Evolutionary conservation across 2,329 filamentous ascomycete genomes (phyloP), one percentile per base, ranked within the genome.

Genomic region (Fusarium phyllophilum): DNA sequence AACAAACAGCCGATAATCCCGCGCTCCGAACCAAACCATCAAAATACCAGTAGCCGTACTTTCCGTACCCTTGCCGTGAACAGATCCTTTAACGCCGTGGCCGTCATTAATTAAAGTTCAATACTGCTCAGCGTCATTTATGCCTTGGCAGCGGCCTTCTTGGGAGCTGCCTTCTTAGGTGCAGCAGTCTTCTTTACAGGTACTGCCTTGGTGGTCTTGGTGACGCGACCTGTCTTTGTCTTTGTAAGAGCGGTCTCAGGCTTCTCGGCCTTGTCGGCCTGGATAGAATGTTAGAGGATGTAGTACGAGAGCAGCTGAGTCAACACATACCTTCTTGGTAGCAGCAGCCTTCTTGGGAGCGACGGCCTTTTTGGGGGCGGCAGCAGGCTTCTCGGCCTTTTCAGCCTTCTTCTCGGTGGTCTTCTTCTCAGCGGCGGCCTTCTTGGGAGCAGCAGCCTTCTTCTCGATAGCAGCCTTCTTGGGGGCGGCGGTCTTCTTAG

Each of bases 201-300:
- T 14, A 84, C 79, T 72, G 80, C 80, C 82, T 87, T 85, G 45
- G 85, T 83, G 13, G 86, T 86, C 90, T 96, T 97, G 78, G 92
- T 90, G 78, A 97, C 92, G 77, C 94, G 92, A 55, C 94, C 94
- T 61, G 93, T 92, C 90, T 96, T 96, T 83, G 94, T 95, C 90
- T 94, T 95, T 82, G 89, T 89, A 59, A 95, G 85, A 55, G 92
- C 87, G 79, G 91, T 90, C 66, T 83, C 81, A 72, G 90, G 87
- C 84, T 92, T 91, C 76, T 94, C 91, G 65, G 91, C 68, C 81
- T 70, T 70, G n/a, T 70, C 67, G 42, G 66, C 66, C 67, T 82
- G 33, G 34, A 13, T 13, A 52, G 22, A 38, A 36, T 24, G 71
- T 74, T 17, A 74, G 67, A 34, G 34, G 18, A 6, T 33, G 34